Evolutionary conservation across 495 filamentous ascomycete species (phyloP).

Genomic region (Acidomyces sp.): DNA sequence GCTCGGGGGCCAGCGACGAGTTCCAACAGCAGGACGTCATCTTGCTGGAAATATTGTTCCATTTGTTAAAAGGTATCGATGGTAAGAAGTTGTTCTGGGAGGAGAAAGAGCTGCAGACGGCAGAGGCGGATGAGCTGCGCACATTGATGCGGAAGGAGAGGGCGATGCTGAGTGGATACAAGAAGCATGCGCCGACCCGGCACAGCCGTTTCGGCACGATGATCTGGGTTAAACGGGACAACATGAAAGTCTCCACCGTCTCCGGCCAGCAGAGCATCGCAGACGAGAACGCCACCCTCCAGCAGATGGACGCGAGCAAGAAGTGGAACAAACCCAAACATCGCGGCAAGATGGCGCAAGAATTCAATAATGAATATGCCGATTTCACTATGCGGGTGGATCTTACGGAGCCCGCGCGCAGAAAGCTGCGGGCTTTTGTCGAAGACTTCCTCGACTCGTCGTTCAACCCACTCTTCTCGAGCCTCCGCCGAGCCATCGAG

Average conservation of each 20-base stretch:
- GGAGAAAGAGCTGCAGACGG: constrained; percentile 50
- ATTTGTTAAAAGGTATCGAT: constrained; percentile 82
- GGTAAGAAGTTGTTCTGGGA: constrained; percentile 75
- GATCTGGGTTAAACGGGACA: constrained; percentile 87
- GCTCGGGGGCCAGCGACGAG: constrained; percentile 83
- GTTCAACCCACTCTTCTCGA: constrained; percentile 85
- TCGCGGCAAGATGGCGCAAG: constrained; percentile 48
- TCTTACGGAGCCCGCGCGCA: constrained; percentile 52
- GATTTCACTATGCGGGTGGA: constrained; percentile 64
- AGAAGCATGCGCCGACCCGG: constrained; percentile 66
- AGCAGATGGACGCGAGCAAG: constrained; percentile 84
- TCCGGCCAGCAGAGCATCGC: constrained; percentile 75
- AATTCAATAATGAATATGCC: constrained; percentile 24
- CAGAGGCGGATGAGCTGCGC: constrained; percentile 59
- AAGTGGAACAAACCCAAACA: constrained; percentile 71
- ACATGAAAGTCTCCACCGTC: constrained; percentile 63
- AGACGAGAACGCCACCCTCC: constrained; percentile 55
- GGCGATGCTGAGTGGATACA: constrained; percentile 62
- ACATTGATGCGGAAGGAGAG: constrained; percentile 65
- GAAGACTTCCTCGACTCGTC: constrained; percentile 90
- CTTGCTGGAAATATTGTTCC: constrained; percentile 79
- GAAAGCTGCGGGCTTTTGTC: constrained; percentile 67
- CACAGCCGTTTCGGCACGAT: constrained; percentile 95
- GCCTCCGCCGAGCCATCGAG: constrained; percentile 80
- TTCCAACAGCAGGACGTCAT: constrained; percentile 79